Percentiles rank a stretch among this genome's conserved stretches.
Evolutionary conservation across 2,329 filamentous ascomycete species (phyloP).

Genomic region (Macrophomina pseudophaseolina): DNA sequence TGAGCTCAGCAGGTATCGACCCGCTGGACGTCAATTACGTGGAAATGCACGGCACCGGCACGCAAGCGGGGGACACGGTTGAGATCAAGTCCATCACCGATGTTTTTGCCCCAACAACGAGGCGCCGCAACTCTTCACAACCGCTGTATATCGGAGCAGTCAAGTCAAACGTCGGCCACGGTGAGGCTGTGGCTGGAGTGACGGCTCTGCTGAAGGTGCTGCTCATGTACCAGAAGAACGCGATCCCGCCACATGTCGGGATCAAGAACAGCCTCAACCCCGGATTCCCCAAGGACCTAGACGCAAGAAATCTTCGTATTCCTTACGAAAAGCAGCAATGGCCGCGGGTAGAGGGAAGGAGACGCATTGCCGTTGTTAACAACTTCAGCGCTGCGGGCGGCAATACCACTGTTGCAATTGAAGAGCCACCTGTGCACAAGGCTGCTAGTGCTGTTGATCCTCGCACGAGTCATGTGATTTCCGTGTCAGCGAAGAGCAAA

Average conservation of each 20-base stretch:
- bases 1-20: slow-evolving; percentile 41
- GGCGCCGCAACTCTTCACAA: too few species aligned
- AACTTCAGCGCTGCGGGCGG: slow-evolving; percentile 47
- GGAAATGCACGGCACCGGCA: slow-evolving; percentile 42
- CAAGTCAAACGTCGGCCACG: slow-evolving; percentile 44
- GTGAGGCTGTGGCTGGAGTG: slow-evolving; percentile 41
- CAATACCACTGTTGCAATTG: slow-evolving; percentile 40
- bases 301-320: slow-evolving; percentile 64
- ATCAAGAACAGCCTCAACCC: slow-evolving; percentile 70
- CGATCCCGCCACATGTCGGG: slow-evolving; percentile 65
- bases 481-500: slow-evolving; percentile 31
- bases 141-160: slow-evolving; percentile 37
- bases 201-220: slow-evolving; percentile 42
- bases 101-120: slow-evolving; percentile 30
- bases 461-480: slow-evolving; percentile 29
- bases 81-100: slow-evolving; percentile 33
- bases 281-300: slow-evolving; percentile 63
- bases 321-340: slow-evolving; percentile 57
- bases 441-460: slow-evolving; percentile 22
- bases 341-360: slow-evolving; percentile 26
- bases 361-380: slow-evolving; percentile 37
- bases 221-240: slow-evolving; percentile 41
- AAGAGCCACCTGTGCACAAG: slow-evolving; percentile 27
- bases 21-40: slow-evolving; percentile 38
- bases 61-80: slow-evolving; percentile 35